These are phyloP conservation scores for Geranium brycei DNA, from an alignment of 345 rosid genomes.

Conservation along the genomic window DNA sequence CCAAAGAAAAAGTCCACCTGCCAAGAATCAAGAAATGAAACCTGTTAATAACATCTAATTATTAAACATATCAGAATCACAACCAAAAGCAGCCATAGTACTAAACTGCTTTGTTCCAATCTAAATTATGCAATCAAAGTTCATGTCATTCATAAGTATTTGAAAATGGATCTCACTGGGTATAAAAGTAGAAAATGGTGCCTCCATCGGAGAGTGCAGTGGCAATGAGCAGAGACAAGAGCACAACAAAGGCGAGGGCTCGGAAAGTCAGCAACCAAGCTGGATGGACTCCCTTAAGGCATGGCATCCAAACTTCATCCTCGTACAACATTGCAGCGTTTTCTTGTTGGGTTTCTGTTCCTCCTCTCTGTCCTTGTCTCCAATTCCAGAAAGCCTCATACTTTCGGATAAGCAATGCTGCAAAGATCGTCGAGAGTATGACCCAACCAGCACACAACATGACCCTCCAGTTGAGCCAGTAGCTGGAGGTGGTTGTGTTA, in stretches of 20 bases:
- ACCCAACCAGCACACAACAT: conserved; percentile 54
- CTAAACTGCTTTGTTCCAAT: background rate
- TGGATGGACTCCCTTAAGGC: conserved; percentile 70
- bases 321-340: conserved; percentile 38
- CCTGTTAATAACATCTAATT: too few relatives aligned
- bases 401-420: conserved; percentile 49
- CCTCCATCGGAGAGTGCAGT: conserved; percentile 45
- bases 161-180: conserved; percentile 47
- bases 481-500: conserved; percentile 45
- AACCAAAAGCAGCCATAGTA: too few relatives aligned
- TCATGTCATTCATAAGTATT: background rate
- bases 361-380: background rate
- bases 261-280: conserved; percentile 87
- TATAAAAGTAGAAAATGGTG: conserved; percentile 80
- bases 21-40: conserved; percentile 14
- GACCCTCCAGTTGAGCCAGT: conserved; percentile 95
- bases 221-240: conserved; percentile 36
- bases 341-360: conserved; percentile 27
- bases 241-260: conserved; percentile 50
- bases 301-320: conserved; percentile 82
- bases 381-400: conserved; percentile 30
- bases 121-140: background rate
- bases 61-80: background rate
- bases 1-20: conserved; percentile 91
- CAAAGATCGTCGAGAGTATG: conserved; percentile 18